Base-by-base conservation (phyloP, 768 basidiomycete species). In the Podaxis mareebaensis region DNA sequence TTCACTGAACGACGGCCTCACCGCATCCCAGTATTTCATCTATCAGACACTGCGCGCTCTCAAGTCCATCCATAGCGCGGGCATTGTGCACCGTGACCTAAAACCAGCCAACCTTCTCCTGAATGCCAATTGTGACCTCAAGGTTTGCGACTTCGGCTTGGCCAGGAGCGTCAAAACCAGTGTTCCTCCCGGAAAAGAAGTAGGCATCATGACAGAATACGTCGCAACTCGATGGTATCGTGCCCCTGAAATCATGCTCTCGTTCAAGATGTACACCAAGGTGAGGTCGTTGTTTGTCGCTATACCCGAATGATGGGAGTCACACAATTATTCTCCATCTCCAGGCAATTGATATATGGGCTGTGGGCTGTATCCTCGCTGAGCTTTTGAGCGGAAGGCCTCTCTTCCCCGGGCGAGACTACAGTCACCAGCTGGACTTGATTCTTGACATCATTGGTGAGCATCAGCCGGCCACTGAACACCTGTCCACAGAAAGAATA, bases 191-290 rank as follows among this genome's bases (percentile, higher is more conserved):
- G 84, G 83, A 20, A 88, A 87, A 72, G 89, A 90, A 68, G 78
- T 80, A 24, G 88, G 88, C 2, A 71, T 88, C 64, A 89, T 90
- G 89, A 89, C 88, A 24, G 90, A 91, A 77, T 93, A 93, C 69
- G 94, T 96, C 58, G 93, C 94, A 2, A 96, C 95, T 58, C 78
- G 94, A 59, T 96, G 93, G 94, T 96, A 95, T 73, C 86, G 93
- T 53, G 94, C 95, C 0, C 93, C 93, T 0, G 95, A 96, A 75
- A 94, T 96, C 72, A 96, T 96, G 94, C 80, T 95, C 57, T 92
- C 90, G 3, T 95, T 95, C 85, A 93, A 93, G 78, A 90, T 90
- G 87, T 90, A 90, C 72, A 89, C 88, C 61, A 89, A 89, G 80
- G 88, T 86, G 44, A 65, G 59, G 8, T 49, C 33, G 33, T 26